A percentile compares a stretch with the other conserved stretches of the same genome.
Evolutionary conservation across 1,284 basidiomycete species (phyloP).

Genomic region (Moniliophthora roreri): DNA sequence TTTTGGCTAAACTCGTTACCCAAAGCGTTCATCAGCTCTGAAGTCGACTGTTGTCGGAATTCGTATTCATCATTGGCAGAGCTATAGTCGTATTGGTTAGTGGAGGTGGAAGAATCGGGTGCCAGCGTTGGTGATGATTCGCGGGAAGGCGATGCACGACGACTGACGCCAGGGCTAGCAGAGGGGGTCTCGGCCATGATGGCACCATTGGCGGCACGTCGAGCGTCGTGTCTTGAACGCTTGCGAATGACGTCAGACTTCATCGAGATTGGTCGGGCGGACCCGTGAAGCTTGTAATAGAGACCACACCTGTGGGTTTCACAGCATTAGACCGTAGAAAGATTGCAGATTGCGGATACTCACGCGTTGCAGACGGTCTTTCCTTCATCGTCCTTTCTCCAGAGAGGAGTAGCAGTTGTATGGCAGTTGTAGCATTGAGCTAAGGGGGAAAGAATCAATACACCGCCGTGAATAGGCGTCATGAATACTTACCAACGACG

Average conservation of each 20-base stretch:
- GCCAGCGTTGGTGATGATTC: slow-evolving; percentile 64
- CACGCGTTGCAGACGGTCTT: slow-evolving; percentile 91
- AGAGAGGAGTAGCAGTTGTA: slow-evolving; percentile 87
- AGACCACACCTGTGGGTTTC: slow-evolving; percentile 35
- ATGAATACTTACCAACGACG: slow-evolving; percentile 45
- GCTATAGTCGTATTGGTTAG: slow-evolving; percentile 43
- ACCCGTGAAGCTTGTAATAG: slow-evolving; percentile 77
- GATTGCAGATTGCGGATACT: slow-evolving; percentile 39
- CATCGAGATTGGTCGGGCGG: slow-evolving; percentile 81
- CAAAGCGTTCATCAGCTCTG: slow-evolving; percentile 64
- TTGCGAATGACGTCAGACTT: slow-evolving; percentile 85
- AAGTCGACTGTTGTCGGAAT: slow-evolving; percentile 48
- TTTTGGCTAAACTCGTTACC: slow-evolving; percentile 39
- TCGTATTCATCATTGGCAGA: slow-evolving; percentile 26
- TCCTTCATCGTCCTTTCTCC: slow-evolving; percentile 89
- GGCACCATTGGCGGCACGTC: slow-evolving; percentile 44
- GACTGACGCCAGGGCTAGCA: slow-evolving; percentile 67
- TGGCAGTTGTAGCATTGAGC: slow-evolving; percentile 90
- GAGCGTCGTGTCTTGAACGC: slow-evolving; percentile 73
- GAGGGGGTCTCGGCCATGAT: slow-evolving; percentile 60
- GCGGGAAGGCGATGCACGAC: slow-evolving; percentile 65
- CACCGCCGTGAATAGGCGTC: slow-evolving; percentile 16
- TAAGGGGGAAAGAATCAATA: slow-evolving; percentile 30
- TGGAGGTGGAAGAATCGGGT: slow-evolving; percentile 56
- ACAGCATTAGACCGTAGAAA: slow-evolving; percentile 27